Base-by-base conservation (phyloP, 805 yeast genomes). In the Nakazawaea siamensis region DNA sequence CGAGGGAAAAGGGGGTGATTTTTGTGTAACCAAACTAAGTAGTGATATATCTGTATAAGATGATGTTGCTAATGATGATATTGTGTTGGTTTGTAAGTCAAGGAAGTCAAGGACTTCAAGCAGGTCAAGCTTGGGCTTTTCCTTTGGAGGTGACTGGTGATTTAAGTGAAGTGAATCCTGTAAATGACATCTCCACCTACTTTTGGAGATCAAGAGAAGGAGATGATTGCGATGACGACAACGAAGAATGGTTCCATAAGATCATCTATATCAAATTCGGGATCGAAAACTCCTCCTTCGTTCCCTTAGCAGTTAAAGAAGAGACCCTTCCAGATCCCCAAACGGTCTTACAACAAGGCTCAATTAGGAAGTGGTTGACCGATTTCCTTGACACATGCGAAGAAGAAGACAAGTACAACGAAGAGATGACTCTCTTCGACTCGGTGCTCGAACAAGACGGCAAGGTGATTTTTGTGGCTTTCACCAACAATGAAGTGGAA, bases 251-350 rank as follows among this genome's bases (percentile, higher is more conserved):
- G 37, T 34, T 37, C 1, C 29, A 17, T 12, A 32, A 33, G 18
- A 33, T 37, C 10, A 14, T 37, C 6, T 37, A 33, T n/a, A 24
- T 37, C 17, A 37, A 37, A 17, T 29, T 37, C 25, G 40, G 26
- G 10, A 10, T 24, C 18, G 15, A 25, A 5, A 18, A 7, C 4
- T 9, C 28, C n/a, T n/a, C n/a, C n/a, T n/a, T n/a, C 4, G 29
- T 26, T 12, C 39, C 39, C n/a, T 10, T 13, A 4, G 4, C 4
- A 5, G 29, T 29, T 8, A 24, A 29, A 13, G 31, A 32, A 18
- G 5, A 23, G 12, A n/a, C 17, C 5, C 18, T 37, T 15, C 40
- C 40, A 15, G 5, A 26, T 2, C 30, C 18, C 14, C 27, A 36
- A 10, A 23, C 11, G 6, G 24, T 28, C 12, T 13, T 32, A 6